Evolutionary conservation across 1,284 basidiomycete genomes (phyloP).

Genomic region (Psilocybe mexicana): DNA sequence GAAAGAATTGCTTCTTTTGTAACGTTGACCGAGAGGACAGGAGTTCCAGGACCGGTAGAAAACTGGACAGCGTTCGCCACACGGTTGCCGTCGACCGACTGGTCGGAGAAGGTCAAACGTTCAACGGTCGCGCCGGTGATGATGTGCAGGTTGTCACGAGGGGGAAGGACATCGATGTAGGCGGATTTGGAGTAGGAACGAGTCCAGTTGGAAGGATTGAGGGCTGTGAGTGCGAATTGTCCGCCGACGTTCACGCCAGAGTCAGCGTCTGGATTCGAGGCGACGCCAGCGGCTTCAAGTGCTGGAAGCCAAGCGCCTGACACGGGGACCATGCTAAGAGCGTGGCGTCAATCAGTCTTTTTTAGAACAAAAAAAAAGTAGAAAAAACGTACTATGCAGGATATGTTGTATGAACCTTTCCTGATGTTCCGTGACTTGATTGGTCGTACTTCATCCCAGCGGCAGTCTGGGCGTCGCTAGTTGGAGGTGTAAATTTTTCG

Average conservation of each 20-base stretch:
- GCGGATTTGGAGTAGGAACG: constrained; percentile 48
- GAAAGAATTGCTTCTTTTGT: constrained; percentile 62
- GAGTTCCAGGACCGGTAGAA: constrained; percentile 19
- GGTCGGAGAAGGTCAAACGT: constrained; percentile 31
- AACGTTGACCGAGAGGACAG: constrained; percentile 38
- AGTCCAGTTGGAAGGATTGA: constrained; percentile 42
- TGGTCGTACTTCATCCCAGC: constrained; percentile 43
- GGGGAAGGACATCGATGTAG: constrained; percentile 56
- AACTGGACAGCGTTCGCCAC: constrained; percentile 27
- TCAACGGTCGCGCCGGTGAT: constrained; percentile 37
- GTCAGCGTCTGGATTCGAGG: constrained; percentile 29
- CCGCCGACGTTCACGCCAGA: constrained; percentile 35
- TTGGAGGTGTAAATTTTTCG: constrained; percentile 47
- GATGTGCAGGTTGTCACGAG: constrained; percentile 37
- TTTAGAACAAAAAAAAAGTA: neutral
- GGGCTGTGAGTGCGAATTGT: constrained; percentile 33
- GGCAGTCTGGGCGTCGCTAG: constrained; percentile 31
- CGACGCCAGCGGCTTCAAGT: constrained; percentile 31
- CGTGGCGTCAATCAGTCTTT: neutral
- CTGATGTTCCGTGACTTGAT: constrained; percentile 43
- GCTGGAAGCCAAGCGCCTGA: constrained; percentile 35
- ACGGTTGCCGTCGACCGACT: constrained; percentile 21
- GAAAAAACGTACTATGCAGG: constrained; percentile 49
- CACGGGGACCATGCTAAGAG: constrained; percentile 31
- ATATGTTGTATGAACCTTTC: constrained; percentile 49